Base-by-base conservation (phyloP, 345 rosid species). In the Moricandia moricandioides region DNA sequence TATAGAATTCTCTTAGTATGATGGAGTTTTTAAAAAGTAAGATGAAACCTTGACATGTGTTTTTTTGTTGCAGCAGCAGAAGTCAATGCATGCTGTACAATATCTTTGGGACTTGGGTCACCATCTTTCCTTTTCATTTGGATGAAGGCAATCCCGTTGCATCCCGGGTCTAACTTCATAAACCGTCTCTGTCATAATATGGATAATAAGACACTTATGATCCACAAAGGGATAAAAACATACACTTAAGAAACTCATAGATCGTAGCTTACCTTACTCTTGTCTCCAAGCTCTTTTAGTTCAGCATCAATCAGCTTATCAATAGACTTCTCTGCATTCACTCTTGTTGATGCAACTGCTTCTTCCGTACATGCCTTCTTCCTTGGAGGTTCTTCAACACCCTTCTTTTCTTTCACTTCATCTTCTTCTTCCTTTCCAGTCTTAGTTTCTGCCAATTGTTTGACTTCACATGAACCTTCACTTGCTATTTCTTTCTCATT, bases 261-360 rank as follows among this genome's bases (percentile, higher is more conserved):
- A 66, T 21, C 12, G 13, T 62, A 61, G 56, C 76, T 54, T 62
- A 70, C 99, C 97, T 95, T 92, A 79, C 75, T 95, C 85, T 89
- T 92, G 72, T 92, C 99, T 54, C 96, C 91, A 24, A 95, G 91
- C 83, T 92, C 98, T 79, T 81, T 78, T 6, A 95, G 88, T 74
- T 95, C 99, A 70, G 85, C 99, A 72, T 92, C 99, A 67, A 95
- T 95, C 40, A 95, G 89, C 85, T 84, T 84, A 85, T 95, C 99
- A 81, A 95, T 79, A 7, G 98, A 90, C 79, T 83, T 88, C 84
- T 88, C 88, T 39, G 73, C 83, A 60, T 71, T 83, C 65, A 27
- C 70, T 69, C 66, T 43, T 65, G 82, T 76, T 21, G 86, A 70
- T 21, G 80, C 77, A 70, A 71, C 79, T 27, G 73, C 56, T 49